phyloP scores from a whole-genome alignment of 495 filamentous ascomycete species.

The Oidiodendron maius region DNA sequence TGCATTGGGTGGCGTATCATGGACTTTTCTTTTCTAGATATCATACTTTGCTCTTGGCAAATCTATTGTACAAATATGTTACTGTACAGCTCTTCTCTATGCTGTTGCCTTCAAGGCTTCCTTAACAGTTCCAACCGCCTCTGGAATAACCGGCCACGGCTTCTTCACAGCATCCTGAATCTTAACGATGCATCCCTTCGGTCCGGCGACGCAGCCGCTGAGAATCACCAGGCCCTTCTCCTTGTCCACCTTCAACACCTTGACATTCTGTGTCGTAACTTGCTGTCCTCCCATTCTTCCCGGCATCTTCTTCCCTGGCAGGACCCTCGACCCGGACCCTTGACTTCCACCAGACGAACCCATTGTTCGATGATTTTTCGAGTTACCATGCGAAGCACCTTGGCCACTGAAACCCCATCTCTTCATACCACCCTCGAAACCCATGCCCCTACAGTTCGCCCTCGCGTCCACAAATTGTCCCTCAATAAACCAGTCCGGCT shows the following conservation, averaged over 20 bases:
- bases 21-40: conserved; percentile 18
- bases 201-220: conserved; percentile 77
- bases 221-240: conserved; percentile 83
- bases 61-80: conserved; percentile 25
- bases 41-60: too few relatives aligned
- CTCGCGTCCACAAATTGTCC: conserved; percentile 87
- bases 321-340: conserved; percentile 84
- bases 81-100: conserved; percentile 21
- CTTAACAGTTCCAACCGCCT: conserved; percentile 8
- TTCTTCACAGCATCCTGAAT: conserved; percentile 92
- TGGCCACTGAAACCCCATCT: conserved; percentile 82
- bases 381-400: conserved; percentile 89
- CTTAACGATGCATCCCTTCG: conserved; percentile 74
- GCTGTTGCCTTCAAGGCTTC: conserved; percentile 14
- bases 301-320: conserved; percentile 95
- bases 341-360: conserved; percentile 83
- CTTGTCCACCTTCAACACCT: conserved; percentile 79
- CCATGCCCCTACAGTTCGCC: conserved; percentile 74
- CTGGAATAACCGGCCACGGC: conserved; percentile 58
- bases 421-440: conserved; percentile 98
- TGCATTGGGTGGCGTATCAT: conserved; percentile 16
- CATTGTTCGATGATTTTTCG: conserved; percentile 82
- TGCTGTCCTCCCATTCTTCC: conserved; percentile 86
- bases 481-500: conserved; percentile 79
- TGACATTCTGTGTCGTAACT: conserved; percentile 84